These are phyloP conservation scores for Polytolypa hystricis DNA, from an alignment of 2,329 filamentous ascomycete genomes.

Conservation along the genomic window DNA sequence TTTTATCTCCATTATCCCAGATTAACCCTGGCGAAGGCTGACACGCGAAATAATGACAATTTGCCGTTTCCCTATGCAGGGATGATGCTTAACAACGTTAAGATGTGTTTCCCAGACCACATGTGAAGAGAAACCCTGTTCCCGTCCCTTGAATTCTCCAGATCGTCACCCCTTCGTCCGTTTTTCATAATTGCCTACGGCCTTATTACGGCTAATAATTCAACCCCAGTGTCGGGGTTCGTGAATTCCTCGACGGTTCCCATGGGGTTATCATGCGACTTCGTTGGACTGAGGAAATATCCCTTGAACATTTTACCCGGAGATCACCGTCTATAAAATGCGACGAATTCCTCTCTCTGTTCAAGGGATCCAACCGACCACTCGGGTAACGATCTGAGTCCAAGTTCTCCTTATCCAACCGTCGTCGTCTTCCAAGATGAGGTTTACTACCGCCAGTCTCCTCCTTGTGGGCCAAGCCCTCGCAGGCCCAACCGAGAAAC, in stretches of 20 bases:
- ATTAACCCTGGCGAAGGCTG: not conserved
- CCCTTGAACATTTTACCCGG: not conserved
- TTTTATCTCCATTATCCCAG: not conserved
- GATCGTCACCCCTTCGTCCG: not conserved
- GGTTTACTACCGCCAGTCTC: not conserved
- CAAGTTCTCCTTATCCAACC: not conserved
- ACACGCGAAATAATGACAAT: not conserved
- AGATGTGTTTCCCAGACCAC: too few species aligned
- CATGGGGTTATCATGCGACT: not conserved
- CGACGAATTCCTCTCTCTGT: not conserved
- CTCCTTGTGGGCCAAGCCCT: not conserved
- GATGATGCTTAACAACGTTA: too few species aligned
- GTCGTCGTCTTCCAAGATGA: not conserved
- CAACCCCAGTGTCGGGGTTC: too few species aligned
- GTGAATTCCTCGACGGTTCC: not conserved
- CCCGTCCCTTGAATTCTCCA: not conserved
- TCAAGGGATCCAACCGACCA: not conserved
- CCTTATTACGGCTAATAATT: not conserved
- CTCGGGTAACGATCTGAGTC: not conserved
- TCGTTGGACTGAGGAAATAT: not conserved
- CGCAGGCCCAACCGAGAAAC: not conserved
- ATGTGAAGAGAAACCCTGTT: not conserved
- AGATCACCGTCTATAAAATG: not conserved
- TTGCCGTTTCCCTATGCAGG: too few species aligned
- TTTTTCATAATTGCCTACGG: not conserved